Evolutionary conservation across 805 yeast genomes (phyloP).

Genomic region (Teunomyces funiuensis): DNA sequence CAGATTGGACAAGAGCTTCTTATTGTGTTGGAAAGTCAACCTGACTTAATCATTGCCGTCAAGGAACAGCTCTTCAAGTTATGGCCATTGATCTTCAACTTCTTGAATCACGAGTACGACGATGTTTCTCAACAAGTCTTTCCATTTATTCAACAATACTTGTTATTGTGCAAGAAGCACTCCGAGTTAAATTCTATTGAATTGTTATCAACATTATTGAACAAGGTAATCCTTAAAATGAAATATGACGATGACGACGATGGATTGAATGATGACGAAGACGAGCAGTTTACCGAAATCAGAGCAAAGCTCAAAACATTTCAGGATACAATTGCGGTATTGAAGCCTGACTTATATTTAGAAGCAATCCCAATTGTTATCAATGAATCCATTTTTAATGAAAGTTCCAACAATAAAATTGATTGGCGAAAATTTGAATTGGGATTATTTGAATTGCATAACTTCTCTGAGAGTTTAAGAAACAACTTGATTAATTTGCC

Average conservation of each 20-base stretch:
- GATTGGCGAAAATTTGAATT: constrained; percentile 86
- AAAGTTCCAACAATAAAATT: constrained; percentile 5
- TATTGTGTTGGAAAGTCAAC: constrained; percentile 56
- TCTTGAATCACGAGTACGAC: constrained; percentile 80
- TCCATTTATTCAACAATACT: constrained; percentile 73
- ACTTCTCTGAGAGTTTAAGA: constrained; percentile 75
- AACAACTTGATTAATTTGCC: constrained; percentile 73
- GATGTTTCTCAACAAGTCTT: constrained; percentile 84
- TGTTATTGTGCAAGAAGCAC: constrained; percentile 65
- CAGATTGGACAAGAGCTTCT: constrained; percentile 75
- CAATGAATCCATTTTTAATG: constrained; percentile 37
- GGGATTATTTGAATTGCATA: constrained; percentile 79
- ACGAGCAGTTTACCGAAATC: constrained; percentile 77
- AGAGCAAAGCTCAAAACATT: constrained; percentile 71
- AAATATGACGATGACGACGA: constrained; percentile 76
- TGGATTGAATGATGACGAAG: constrained; percentile 61
- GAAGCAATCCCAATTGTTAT: constrained; percentile 63
- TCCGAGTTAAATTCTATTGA: constrained; percentile 38
- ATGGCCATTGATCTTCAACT: constrained; percentile 65
- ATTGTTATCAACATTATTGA: constrained; percentile 61
- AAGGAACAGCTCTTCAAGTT: constrained; percentile 24
- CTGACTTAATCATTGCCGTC: constrained; percentile 37
- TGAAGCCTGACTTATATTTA: constrained; percentile 59
- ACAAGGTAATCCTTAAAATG: constrained; percentile 73
- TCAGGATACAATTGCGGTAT: constrained; percentile 73